Base-by-base conservation (phyloP, 1,284 basidiomycete genomes). In the Moesziomyces antarcticus region DNA sequence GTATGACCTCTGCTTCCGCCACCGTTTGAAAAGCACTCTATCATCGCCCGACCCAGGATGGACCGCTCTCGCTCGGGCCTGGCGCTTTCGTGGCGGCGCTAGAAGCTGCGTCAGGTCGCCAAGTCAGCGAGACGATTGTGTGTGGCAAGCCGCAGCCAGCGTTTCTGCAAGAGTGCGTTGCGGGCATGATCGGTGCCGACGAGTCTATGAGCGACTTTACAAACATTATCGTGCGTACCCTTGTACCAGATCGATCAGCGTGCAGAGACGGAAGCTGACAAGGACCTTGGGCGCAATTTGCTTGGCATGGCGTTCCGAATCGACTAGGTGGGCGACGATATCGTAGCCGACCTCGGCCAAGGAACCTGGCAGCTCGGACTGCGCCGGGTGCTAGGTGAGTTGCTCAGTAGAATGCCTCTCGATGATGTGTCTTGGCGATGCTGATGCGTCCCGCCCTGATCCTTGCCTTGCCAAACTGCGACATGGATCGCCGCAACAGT, bases 311-410 rank as follows among this genome's bases (percentile, higher is more conserved):
- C 9, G 46, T 9, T 47, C 24, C 18, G 43, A 24, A 42, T n/a
- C 10, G 18, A n/a, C 13, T 21, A 73, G 71, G 65, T 73, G 46
- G 71, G 71, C 40, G 71, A 73, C 47, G 71, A 73, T 46, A 30
- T 70, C 8, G 64, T 70, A 21, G 58, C 62, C 21, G 71, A 73
- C 43, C 66, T 73, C 46, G 71, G 71, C 48, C 55, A 61, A 30
- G 71, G 71, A 35, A 61, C 71, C 37, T 55, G 61, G 52, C 41
- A 73, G 47, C 60, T 73, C 52, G 71, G 66, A n/a, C 37, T 73
- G 10, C 57, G 53, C 45, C 54, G 71, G 30, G 49, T 73, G 8
- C 25, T 73, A 16, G 71, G 71, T 73, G 40, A 64, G 71, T 57
- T 3, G 8, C 0, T 40, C 9, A 6, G 22, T 14, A 35, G 22